phyloP scores from a whole-genome alignment of 1,284 basidiomycete genomes.

The Rhodotorula mucilaginosa region DNA sequence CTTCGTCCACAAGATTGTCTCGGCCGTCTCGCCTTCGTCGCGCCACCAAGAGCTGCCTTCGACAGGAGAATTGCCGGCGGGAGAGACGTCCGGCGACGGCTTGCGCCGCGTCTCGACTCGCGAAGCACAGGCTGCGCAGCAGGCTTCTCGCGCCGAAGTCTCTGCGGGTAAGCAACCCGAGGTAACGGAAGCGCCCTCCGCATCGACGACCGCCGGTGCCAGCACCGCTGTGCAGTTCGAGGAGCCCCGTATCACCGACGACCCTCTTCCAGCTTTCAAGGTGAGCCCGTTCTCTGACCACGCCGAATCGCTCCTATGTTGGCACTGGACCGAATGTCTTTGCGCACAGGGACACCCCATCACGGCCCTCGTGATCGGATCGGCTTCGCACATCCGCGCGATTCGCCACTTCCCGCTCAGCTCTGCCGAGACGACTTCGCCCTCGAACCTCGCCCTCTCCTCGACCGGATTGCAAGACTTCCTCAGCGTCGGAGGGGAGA shows the following conservation, averaged over 20 bases:
- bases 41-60: neutral
- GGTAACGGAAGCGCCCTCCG: neutral
- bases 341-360: constrained; percentile 13
- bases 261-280: constrained; percentile 17
- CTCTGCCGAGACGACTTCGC: neutral
- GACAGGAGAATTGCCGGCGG: neutral
- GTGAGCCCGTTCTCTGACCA: constrained; percentile 1
- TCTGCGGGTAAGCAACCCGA: neutral
- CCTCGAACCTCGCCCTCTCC: neutral
- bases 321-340: no score
- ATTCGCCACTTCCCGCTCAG: constrained; percentile 14
- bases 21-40: constrained; percentile 13
- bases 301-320: no score
- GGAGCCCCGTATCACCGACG: neutral
- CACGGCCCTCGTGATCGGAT: constrained; percentile 14
- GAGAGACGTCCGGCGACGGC: neutral
- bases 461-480: neutral
- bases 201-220: neutral
- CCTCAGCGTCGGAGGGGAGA: neutral
- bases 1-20: constrained; percentile 20
- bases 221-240: constrained; percentile 1
- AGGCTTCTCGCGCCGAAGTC: neutral
- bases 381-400: neutral
- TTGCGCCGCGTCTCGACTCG: neutral
- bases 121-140: neutral